Conservation (phyloP, 2,329 filamentous ascomycete species). For the Colletotrichum caudatum region DNA sequence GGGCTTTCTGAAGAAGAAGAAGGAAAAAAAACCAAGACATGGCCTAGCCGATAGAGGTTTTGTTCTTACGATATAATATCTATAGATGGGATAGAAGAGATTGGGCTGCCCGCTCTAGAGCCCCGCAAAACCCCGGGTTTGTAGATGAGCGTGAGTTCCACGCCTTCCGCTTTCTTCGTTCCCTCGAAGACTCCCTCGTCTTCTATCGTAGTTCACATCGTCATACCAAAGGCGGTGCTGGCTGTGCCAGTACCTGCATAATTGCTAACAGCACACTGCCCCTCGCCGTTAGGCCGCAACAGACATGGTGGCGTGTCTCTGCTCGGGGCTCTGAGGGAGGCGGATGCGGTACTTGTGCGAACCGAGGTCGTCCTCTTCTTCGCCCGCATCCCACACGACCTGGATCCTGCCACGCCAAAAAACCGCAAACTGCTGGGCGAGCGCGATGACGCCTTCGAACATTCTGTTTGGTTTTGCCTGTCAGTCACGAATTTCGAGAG, state of each 20-base stretch:
- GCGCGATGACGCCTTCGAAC: constrained; percentile 21
- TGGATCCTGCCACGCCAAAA: constrained; percentile 32
- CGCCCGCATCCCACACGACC: constrained; percentile 15
- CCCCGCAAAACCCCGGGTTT: not conserved
- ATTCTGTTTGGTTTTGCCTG: not conserved
- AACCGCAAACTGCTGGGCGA: constrained; percentile 28
- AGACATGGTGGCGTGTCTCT: constrained; percentile 25
- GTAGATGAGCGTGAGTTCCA: not conserved
- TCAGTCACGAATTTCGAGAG: not conserved
- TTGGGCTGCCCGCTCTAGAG: not conserved
- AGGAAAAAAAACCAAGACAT: not conserved
- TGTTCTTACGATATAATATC: constrained; percentile 41
- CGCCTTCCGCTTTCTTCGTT: no score
- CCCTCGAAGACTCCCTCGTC: not conserved
- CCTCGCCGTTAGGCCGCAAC: constrained; percentile 5
- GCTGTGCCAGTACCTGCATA: not conserved
- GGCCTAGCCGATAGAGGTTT: not conserved
- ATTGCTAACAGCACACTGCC: not conserved
- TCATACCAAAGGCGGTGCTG: not conserved
- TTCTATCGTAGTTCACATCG: not conserved
- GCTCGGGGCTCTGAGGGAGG: constrained; percentile 29
- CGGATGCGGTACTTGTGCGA: constrained; percentile 39
- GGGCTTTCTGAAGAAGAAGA: not conserved
- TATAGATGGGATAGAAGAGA: constrained; percentile 44
- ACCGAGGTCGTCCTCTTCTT: constrained; percentile 25